Evolutionary conservation across 2,329 filamentous ascomycete genomes (phyloP).

Genomic region (Hypoxylon sp.): DNA sequence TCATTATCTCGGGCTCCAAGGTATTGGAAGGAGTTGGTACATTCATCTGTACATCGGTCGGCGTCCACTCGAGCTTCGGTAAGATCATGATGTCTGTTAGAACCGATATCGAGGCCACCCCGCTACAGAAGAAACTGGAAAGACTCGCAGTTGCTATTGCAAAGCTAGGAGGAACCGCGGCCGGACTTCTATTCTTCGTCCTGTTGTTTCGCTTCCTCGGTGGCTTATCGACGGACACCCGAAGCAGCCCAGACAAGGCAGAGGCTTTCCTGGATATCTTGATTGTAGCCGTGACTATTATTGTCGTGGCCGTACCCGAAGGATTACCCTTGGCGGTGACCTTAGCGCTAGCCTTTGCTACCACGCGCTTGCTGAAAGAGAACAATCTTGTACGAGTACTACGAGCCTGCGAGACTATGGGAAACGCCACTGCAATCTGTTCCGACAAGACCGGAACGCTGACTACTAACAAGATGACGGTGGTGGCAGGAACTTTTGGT

Average conservation of each 20-base stretch:
- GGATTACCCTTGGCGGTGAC: slow-evolving; percentile 73
- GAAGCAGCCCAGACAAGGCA: slow-evolving; percentile 63
- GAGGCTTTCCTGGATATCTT: slow-evolving; percentile 70
- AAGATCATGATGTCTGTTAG: slow-evolving; percentile 65
- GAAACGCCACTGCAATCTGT: slow-evolving; percentile 78
- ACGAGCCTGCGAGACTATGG: slow-evolving; percentile 75
- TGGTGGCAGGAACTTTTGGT: slow-evolving; percentile 76
- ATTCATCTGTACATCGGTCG: slow-evolving; percentile 63
- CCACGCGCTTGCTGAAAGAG: slow-evolving; percentile 72
- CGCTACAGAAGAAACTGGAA: slow-evolving; percentile 63
- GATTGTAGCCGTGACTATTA: slow-evolving; percentile 71
- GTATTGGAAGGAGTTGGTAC: slow-evolving; percentile 63
- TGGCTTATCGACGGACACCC: slow-evolving; percentile 60
- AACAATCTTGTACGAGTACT: slow-evolving; percentile 75
- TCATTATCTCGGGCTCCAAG: slow-evolving; percentile 67
- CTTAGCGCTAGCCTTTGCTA: slow-evolving; percentile 72
- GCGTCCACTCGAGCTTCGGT: slow-evolving; percentile 63
- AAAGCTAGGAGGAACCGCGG: slow-evolving; percentile 69
- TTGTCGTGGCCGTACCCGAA: slow-evolving; percentile 75
- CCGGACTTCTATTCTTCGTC: slow-evolving; percentile 78
- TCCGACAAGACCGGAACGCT: slow-evolving; percentile 82
- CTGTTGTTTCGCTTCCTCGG: slow-evolving; percentile 81
- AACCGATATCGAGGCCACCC: slow-evolving; percentile 61
- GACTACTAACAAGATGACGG: slow-evolving; percentile 79
- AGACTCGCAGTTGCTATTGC: slow-evolving; percentile 60